Evolutionary conservation across 164 flowering plant species (phyloP).

Genomic region (Cinnamomum micranthum): DNA sequence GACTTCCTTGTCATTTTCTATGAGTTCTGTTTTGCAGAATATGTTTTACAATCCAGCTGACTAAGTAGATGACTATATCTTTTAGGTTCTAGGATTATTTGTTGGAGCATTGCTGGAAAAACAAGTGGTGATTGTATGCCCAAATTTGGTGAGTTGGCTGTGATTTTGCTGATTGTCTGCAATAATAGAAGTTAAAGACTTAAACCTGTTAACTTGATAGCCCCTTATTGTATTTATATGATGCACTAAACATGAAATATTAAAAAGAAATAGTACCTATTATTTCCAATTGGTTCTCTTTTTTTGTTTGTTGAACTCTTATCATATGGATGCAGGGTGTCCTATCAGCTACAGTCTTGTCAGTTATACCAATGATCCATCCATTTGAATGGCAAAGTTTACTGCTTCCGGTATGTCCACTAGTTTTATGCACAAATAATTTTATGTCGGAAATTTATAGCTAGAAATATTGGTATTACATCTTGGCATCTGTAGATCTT

Average conservation of each 20-base stretch:
- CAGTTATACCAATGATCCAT: conserved; percentile 82
- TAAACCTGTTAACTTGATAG: neutral
- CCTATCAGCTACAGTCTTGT: conserved; percentile 69
- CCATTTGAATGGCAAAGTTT: conserved; percentile 99
- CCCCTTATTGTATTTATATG: neutral
- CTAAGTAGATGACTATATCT: conserved; percentile 9
- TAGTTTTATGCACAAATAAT: neutral
- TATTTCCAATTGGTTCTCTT: conserved; percentile 2
- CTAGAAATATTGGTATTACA: neutral
- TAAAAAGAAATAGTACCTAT: neutral
- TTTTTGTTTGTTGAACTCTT: neutral
- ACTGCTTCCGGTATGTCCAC: conserved; percentile 72
- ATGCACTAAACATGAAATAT: neutral
- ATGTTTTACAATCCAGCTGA: neutral
- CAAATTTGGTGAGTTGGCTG: conserved; percentile 63
- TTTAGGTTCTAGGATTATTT: conserved; percentile 71
- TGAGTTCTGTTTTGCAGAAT: neutral
- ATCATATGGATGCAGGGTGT: conserved; percentile 62
- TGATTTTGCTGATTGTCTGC: neutral
- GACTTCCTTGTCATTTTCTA: neutral
- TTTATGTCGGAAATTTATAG: neutral
- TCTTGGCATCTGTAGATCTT: neutral
- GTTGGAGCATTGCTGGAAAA: conserved; percentile 83
- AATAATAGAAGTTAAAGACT: neutral
- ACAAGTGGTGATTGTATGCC: conserved; percentile 75